Evolutionary conservation across 75 land plant species (phyloP).

Genomic region (Cunninghamia lanceolata): DNA sequence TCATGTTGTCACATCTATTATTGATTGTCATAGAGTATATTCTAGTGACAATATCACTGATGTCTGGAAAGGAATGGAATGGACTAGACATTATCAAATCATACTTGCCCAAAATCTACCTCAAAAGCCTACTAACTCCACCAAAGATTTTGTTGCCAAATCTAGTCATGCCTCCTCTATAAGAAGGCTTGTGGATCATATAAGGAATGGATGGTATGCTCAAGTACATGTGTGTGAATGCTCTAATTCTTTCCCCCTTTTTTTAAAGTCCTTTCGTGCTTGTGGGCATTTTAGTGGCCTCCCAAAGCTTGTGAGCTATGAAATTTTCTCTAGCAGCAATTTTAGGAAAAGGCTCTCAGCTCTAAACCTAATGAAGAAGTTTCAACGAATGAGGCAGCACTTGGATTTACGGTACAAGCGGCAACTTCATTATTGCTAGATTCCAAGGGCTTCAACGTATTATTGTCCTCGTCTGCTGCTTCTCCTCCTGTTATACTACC

Average conservation of each 20-base stretch:
- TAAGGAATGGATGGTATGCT: constrained; percentile 46
- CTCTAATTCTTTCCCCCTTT: constrained; percentile 28
- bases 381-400: not conserved
- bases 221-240: constrained; percentile 26
- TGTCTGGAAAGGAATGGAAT: too few relatives aligned
- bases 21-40: too few relatives aligned
- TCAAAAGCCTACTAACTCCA: not conserved
- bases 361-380: constrained; percentile 2
- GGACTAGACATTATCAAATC: too few relatives aligned
- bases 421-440: constrained; percentile 6
- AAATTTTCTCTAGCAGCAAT: constrained; percentile 48
- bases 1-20: too few relatives aligned
- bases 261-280: constrained; percentile 42
- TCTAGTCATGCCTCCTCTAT: constrained; percentile 23
- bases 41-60: too few relatives aligned
- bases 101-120: too few relatives aligned
- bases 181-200: constrained; percentile 29
- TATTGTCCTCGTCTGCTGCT: not conserved
- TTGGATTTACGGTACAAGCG: not conserved
- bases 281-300: constrained; percentile 64
- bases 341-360: constrained; percentile 38
- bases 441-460: not conserved
- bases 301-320: too few relatives aligned
- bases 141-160: constrained; percentile 17
- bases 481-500: not conserved